Conservation (phyloP, 1,139 yeast species). For the Suhomyces bokatorum region DNA sequence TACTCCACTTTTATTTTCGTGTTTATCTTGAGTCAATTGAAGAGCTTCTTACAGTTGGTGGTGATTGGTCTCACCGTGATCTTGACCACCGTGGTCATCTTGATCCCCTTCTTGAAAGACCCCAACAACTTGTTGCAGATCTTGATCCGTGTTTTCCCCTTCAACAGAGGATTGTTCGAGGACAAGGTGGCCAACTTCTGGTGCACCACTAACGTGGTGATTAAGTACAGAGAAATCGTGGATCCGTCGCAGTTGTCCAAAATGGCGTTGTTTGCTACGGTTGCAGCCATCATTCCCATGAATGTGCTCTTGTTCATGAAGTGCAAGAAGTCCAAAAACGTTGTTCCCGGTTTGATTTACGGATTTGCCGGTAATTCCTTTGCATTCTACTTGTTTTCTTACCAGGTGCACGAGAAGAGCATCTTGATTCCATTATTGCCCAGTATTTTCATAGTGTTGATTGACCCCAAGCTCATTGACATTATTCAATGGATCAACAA, state of each 20-base stretch:
- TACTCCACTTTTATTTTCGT: constrained; percentile 88
- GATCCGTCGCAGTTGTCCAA: constrained; percentile 59
- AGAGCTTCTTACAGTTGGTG: constrained; percentile 50
- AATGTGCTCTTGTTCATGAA: constrained; percentile 23
- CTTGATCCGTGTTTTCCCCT: constrained; percentile 80
- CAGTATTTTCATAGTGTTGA: constrained; percentile 62
- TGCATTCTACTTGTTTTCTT: constrained; percentile 86
- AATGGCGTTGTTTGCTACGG: constrained; percentile 63
- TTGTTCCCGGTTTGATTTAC: constrained; percentile 43
- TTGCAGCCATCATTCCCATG: constrained; percentile 63
- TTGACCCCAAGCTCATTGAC: constrained; percentile 60
- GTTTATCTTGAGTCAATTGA: constrained; percentile 48
- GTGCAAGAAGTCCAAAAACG: constrained; percentile 20
- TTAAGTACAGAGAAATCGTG: constrained; percentile 66
- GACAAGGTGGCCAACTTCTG: constrained; percentile 97
- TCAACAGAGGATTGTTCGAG: constrained; percentile 92
- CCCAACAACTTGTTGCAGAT: constrained; percentile 29
- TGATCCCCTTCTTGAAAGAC: constrained; percentile 57
- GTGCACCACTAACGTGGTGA: constrained; percentile 81
- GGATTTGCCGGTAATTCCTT: constrained; percentile 82
- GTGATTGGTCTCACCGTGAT: constrained; percentile 66
- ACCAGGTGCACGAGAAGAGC: constrained; percentile 92
- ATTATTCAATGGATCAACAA: constrained; percentile 87
- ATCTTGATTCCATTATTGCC: constrained; percentile 88
- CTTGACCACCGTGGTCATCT: constrained; percentile 49